These are phyloP conservation scores for Trifolium fragiferum DNA, from an alignment of 306 rosid species.

Conservation along the genomic window DNA sequence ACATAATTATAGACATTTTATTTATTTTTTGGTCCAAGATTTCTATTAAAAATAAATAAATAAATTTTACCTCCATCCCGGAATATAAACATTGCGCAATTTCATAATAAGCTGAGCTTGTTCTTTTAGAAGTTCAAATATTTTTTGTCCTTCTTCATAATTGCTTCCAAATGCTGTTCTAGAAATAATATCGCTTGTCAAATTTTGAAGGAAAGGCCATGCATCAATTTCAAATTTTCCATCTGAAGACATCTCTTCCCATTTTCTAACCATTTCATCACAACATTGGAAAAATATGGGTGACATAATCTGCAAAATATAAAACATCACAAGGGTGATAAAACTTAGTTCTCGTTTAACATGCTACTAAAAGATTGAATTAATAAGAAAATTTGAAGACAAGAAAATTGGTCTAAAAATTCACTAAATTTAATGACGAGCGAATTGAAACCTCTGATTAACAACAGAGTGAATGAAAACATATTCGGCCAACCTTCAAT, in stretches of 20 bases:
- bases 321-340: neutral
- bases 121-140: conserved; percentile 51
- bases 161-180: conserved; percentile 55
- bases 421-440: neutral
- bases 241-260: conserved; percentile 44
- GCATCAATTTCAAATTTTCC: conserved; percentile 49
- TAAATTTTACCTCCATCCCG: conserved; percentile 56
- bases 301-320: conserved; percentile 36
- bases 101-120: conserved; percentile 13
- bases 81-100: conserved; percentile 31
- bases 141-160: conserved; percentile 53
- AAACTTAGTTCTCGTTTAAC: neutral
- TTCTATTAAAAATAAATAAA: neutral
- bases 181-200: conserved; percentile 50
- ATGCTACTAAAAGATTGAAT: neutral
- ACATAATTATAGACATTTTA: no score
- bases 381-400: neutral
- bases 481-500: conserved; percentile 49
- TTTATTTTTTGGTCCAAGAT: neutral
- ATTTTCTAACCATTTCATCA: conserved; percentile 42
- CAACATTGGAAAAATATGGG: conserved; percentile 29
- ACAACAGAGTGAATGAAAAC: neutral
- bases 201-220: conserved; percentile 45
- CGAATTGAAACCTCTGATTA: neutral
- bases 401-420: neutral